A percentile compares a stretch with the other conserved stretches of the same genome.
Evolutionary conservation across 495 filamentous ascomycete genomes (phyloP).

Genomic region (Cladorrhinum samala): DNA sequence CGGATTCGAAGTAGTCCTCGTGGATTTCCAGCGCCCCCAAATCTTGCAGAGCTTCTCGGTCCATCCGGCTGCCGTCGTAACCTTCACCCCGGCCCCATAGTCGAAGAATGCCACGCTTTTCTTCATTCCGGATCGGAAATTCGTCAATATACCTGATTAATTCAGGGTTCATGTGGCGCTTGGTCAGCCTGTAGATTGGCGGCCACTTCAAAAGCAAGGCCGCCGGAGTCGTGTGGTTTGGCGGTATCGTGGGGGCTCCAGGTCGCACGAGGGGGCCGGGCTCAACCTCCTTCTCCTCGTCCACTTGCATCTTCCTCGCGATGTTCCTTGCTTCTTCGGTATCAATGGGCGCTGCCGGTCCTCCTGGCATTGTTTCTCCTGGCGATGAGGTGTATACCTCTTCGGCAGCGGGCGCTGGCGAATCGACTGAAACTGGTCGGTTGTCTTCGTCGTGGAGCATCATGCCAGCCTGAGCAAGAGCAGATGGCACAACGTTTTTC

Average conservation of each 20-base stretch:
- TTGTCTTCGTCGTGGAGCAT: constrained; percentile 18
- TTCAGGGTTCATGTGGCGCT: constrained; percentile 35
- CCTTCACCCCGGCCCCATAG: constrained; percentile 77
- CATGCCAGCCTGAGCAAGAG: constrained; percentile 8
- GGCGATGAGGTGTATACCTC: constrained; percentile 21
- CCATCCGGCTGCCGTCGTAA: constrained; percentile 37
- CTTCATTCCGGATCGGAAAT: constrained; percentile 64
- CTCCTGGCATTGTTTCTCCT: constrained; percentile 1
- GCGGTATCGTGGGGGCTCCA: constrained; percentile 60
- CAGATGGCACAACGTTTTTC: constrained; percentile 10
- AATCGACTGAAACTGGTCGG: constrained; percentile 21
- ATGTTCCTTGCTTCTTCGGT: constrained; percentile 25
- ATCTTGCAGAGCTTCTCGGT: constrained; percentile 26
- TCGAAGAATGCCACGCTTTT: constrained; percentile 66
- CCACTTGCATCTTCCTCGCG: constrained; percentile 32
- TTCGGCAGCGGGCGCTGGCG: constrained; percentile 11
- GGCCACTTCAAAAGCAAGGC: constrained; percentile 70
- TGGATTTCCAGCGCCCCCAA: constrained; percentile 24
- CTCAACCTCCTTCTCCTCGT: constrained; percentile 39
- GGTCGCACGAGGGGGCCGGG: constrained; percentile 41
- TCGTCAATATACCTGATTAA: constrained; percentile 57
- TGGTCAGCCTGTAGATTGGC: constrained; percentile 53
- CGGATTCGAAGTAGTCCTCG: constrained; percentile 41
- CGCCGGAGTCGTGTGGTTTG: constrained; percentile 76
- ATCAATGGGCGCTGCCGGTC: constrained; percentile 11